A percentile compares a stretch with the other conserved stretches of the same genome.
These are phyloP conservation scores for Rhamnella rubrinervis DNA, from an alignment of 331 rosid species.

Conservation along the genomic window DNA sequence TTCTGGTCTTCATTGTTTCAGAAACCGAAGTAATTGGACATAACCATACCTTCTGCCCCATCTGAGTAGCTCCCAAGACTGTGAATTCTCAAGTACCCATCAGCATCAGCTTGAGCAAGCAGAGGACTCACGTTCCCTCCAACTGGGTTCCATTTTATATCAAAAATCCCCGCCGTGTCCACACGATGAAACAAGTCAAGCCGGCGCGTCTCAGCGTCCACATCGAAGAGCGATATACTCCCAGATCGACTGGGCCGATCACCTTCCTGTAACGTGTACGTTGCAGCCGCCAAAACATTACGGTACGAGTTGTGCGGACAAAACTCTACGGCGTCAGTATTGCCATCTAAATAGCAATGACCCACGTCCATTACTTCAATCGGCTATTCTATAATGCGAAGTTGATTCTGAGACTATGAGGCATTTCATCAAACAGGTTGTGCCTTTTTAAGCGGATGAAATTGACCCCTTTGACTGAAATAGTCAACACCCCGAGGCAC, in stretches of 20 bases:
- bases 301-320: slow-evolving; percentile 55
- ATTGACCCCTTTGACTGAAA: neutral
- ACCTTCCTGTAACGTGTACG: slow-evolving; percentile 77
- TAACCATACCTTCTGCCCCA: slow-evolving; percentile 50
- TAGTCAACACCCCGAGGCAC: too few relatives aligned
- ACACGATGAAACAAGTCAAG: slow-evolving; percentile 48
- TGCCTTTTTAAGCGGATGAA: too few relatives aligned
- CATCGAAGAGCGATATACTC: slow-evolving; percentile 64
- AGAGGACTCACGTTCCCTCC: slow-evolving; percentile 40
- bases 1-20: too few relatives aligned
- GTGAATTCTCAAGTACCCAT: slow-evolving; percentile 73
- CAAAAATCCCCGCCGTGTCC: slow-evolving; percentile 64
- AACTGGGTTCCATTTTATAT: slow-evolving; percentile 77
- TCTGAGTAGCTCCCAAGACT: slow-evolving; percentile 36
- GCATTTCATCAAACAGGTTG: slow-evolving; percentile 24
- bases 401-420: neutral
- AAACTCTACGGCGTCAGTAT: slow-evolving; percentile 87
- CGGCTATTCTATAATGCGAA: slow-evolving; percentile 3
- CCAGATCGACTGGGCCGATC: slow-evolving; percentile 61
- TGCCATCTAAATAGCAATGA: slow-evolving; percentile 70
- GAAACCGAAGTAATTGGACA: neutral
- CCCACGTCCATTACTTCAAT: slow-evolving; percentile 64
- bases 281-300: slow-evolving; percentile 73
- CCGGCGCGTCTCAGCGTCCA: slow-evolving; percentile 34
- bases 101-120: slow-evolving; percentile 80